Conservation (phyloP, 2,329 filamentous ascomycete genomes). For the Zasmidium cellare region DNA sequence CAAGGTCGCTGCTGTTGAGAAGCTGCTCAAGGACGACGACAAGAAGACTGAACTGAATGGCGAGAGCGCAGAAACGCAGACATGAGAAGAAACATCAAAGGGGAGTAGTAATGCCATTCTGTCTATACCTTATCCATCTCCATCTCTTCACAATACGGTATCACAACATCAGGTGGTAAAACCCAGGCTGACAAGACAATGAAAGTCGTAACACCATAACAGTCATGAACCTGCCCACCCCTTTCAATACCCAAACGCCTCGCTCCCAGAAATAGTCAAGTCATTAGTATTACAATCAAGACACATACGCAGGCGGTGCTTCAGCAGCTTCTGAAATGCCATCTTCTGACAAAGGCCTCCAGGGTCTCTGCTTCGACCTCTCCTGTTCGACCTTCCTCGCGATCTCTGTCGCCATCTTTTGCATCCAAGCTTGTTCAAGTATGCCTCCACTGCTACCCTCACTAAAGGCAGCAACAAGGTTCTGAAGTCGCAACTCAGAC, state of each 20-base stretch:
- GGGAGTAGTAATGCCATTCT: background rate
- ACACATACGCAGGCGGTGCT: constrained; percentile 39
- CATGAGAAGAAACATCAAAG: background rate
- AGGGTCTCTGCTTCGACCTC: constrained; percentile 52
- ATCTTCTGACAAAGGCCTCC: constrained; percentile 19
- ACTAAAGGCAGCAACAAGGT: constrained; percentile 22
- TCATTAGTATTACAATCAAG: constrained; percentile 18
- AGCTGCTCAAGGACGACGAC: constrained; percentile 46
- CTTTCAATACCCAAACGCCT: constrained; percentile 7
- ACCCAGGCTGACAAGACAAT: background rate
- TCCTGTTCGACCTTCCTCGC: constrained; percentile 84
- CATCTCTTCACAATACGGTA: background rate
- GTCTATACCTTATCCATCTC: background rate
- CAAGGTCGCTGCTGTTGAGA: constrained; percentile 67
- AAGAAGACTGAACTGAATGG: constrained; percentile 6
- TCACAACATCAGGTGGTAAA: background rate
- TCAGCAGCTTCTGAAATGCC: constrained; percentile 23
- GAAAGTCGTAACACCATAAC: constrained; percentile 7
- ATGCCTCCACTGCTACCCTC: constrained; percentile 51
- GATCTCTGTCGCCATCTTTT: constrained; percentile 92
- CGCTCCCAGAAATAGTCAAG: background rate
- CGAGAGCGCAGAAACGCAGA: background rate
- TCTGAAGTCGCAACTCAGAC: constrained; percentile 22
- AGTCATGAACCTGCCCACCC: background rate
- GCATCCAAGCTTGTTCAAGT: constrained; percentile 80